Conservation (phyloP, 805 yeast genomes). For the Monosporozyma yasuniensis region DNA sequence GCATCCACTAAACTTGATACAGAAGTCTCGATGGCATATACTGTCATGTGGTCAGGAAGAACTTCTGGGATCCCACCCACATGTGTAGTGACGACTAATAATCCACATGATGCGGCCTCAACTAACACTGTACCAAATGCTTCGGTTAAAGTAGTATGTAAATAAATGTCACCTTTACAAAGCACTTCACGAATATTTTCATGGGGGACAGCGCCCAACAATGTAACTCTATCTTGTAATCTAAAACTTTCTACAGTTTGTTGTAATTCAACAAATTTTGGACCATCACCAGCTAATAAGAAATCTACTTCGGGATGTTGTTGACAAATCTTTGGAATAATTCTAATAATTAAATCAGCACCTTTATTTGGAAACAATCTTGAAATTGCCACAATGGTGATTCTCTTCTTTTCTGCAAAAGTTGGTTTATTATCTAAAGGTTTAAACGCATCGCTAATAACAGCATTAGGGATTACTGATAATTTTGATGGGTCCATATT, state of each 20-base stretch:
- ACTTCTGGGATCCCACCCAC: conserved; percentile 99
- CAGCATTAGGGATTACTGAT: conserved; percentile 94
- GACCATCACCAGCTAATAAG: conserved; percentile 94
- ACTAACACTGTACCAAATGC: conserved; percentile 96
- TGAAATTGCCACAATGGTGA: conserved; percentile 85
- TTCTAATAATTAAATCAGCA: conserved; percentile 74
- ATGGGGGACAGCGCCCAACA: conserved; percentile 82
- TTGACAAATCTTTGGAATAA: conserved; percentile 75
- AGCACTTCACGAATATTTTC: conserved; percentile 89
- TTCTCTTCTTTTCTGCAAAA: conserved; percentile 24
- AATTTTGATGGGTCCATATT: conserved; percentile 67
- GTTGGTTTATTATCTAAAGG: conserved; percentile 30
- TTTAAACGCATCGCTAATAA: conserved; percentile 71
- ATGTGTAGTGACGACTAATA: conserved; percentile 84
- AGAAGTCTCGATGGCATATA: conserved; percentile 72
- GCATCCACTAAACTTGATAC: conserved; percentile 73
- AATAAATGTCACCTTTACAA: conserved; percentile 86
- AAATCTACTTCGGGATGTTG: conserved; percentile 58
- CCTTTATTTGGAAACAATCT: conserved; percentile 95
- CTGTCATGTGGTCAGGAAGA: conserved; percentile 85
- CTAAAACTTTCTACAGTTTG: conserved; percentile 87
- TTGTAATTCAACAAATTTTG: conserved; percentile 84
- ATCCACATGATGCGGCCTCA: conserved; percentile 95
- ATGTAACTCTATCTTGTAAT: conserved; percentile 76
- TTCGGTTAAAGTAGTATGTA: conserved; percentile 91